Base-by-base conservation (phyloP, 257 asterid species). In the Solanum tarapatanum region DNA sequence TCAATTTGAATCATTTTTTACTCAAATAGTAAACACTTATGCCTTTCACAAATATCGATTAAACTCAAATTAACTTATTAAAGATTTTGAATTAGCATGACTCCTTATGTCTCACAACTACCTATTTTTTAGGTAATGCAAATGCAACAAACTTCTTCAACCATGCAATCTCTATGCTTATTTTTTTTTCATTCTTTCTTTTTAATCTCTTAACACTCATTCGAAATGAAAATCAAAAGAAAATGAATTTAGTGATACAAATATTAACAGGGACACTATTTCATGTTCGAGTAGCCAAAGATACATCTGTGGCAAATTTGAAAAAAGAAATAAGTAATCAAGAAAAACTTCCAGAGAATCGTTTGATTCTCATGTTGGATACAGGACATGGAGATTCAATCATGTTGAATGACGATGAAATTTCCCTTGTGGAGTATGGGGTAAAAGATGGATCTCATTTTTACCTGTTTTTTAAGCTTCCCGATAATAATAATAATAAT, bases 371-470 rank as follows among this genome's bases (percentile, higher is more conserved):
- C 88, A 87, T 93, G 88, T 86, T 92, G 39, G 86, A 93, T 43
- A 87, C 88, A 24, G 84, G 66, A 72, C 86, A 3, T 72, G 80
- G 48, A 10, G 84, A 37, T 69, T 30, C 45, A 9, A 8, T 75
- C 66, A 21, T 94, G 76, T 80, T 94, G 90, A 85, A 41, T 13
- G 80, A 86, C 0, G 90, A 94, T 9, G 92, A 93, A 36, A 45
- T 68, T 55, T 7, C 87, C 10, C 93, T 96, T 26, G 84, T 73
- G 16, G 93, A 91, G 4, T 94, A 90, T 9, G 96, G 98, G 2
- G 91, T 96, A 36, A n/a, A 28, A 69, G 96, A 94, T 66, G 91
- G 94, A 86, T 95, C 98, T 55, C 98, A 87, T 66, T 73, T 95
- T 75, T 94, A 94, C 82, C 87, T 95, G 55, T 92, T 94, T 86